A percentile compares a stretch with the other conserved stretches of the same genome.
phyloP scores from a whole-genome alignment of 1,284 basidiomycete species.

The Microbotryum lychnidis-dioicae region DNA sequence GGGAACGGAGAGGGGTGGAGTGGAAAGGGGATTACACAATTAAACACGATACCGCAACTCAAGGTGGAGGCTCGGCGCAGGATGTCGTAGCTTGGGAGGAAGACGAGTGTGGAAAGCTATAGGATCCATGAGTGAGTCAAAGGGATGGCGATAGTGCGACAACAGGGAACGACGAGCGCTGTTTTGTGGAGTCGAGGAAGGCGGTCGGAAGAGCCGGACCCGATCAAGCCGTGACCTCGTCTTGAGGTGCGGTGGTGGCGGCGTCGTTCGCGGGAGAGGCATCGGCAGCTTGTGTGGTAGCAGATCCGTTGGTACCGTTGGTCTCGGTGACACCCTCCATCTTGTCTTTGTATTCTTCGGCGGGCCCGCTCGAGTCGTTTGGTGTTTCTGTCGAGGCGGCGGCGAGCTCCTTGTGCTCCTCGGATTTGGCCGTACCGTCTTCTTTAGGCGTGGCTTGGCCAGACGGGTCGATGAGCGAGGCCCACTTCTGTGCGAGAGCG shows the following conservation, averaged over 20 bases:
- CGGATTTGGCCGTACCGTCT: constrained; percentile 9
- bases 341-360: constrained; percentile 2
- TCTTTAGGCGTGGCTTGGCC: constrained; percentile 1
- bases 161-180: too few species aligned
- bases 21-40: too few species aligned
- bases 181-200: too few species aligned
- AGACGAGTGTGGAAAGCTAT: too few species aligned
- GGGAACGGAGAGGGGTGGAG: too few species aligned
- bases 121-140: too few species aligned
- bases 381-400: background rate
- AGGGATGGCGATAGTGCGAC: too few species aligned
- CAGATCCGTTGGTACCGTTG: constrained; percentile 37
- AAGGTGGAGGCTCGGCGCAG: too few species aligned
- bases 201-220: too few species aligned
- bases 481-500: constrained; percentile 44
- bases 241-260: constrained; percentile 6
- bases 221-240: too few species aligned
- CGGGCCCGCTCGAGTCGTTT: constrained; percentile 6
- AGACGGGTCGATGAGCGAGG: constrained; percentile 14
- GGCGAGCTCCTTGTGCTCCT: constrained; percentile 1
- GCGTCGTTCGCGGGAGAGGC: constrained; percentile 9
- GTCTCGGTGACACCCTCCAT: constrained; percentile 29
- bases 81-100: too few species aligned
- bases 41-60: too few species aligned
- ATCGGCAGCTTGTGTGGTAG: constrained; percentile 51